Base-by-base conservation (phyloP, 2,329 filamentous ascomycete species). In the Clonostachys chloroleuca region DNA sequence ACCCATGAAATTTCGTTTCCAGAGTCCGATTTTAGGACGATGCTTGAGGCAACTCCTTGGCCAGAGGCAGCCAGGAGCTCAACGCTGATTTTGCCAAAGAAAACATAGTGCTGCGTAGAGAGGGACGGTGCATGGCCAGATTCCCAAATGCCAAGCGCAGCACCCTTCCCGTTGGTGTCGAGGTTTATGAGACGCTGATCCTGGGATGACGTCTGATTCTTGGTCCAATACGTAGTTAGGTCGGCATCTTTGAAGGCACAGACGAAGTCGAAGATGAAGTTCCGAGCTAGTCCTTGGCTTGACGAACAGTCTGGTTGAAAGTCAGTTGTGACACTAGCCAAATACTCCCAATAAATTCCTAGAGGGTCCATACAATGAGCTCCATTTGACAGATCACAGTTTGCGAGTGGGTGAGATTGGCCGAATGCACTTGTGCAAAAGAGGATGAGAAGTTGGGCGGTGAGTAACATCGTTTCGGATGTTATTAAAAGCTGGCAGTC, bases 41-140 rank as follows among this genome's bases (percentile, higher is more conserved):
- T 74, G 48, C 85, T 87, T 65, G 86, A 91, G 52, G 94, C 84
- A 50, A 92, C 87, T 42, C 89, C 89, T 2, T 74, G 76, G 4
- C 88, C 88, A 3, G 84, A 78, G 18, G 87, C 85, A 12, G 86
- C 80, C 61, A 87, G 84, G 64, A 90, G 71, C 18, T 77, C 75
- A 46, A 86, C 81, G 40, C 87, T 82, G 51, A 90, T 81, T 54
- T 80, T 82, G 46, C 89, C 89, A 59, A 91, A 94, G 83, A 94
- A 90, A 60, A 94, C 85, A 69, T 92, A 92, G 76, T 85, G 89
- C 54, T 84, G 76, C 36, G 77, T 77, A 58, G 75, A 77, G 63
- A 90, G 86, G 4, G 80, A 82, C 8, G 84, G 78, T 33, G 72
- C 75, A 43, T 83, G 78, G 30, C 68, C 70, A 34, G 73, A 67